Percentiles rank a stretch among this genome's conserved stretches.
Evolutionary conservation across 257 asterid genomes (phyloP).

Genomic region (Nicotiana benthamiana): DNA sequence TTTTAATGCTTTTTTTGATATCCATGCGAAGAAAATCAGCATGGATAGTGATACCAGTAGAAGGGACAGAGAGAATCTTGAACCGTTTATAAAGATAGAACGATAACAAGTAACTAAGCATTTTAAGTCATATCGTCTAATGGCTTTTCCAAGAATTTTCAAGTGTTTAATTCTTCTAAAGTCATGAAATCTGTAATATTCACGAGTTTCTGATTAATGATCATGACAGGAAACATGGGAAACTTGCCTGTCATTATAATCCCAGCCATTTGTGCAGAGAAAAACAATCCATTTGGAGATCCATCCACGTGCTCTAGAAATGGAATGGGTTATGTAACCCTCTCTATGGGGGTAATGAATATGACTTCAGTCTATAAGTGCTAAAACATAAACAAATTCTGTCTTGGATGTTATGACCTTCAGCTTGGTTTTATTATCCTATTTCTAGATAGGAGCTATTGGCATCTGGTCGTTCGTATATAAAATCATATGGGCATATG

Average conservation of each 20-base stretch:
- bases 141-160: background rate
- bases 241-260: slow-evolving; percentile 36
- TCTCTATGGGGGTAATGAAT: slow-evolving; percentile 32
- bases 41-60: background rate
- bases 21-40: background rate
- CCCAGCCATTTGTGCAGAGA: slow-evolving; percentile 34
- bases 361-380: background rate
- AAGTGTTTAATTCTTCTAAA: background rate
- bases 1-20: background rate
- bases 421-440: background rate
- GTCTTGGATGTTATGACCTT: background rate
- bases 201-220: background rate
- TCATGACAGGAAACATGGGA: slow-evolving; percentile 29
- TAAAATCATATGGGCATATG: slow-evolving; percentile 17
- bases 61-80: background rate
- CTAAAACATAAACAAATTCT: background rate
- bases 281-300: slow-evolving; percentile 38
- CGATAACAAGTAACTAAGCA: background rate
- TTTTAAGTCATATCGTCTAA: background rate
- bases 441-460: slow-evolving; percentile 27
- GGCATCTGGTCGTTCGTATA: slow-evolving; percentile 24
- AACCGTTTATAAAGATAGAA: background rate
- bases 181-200: background rate
- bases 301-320: slow-evolving; percentile 20
- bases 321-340: slow-evolving; percentile 37